Conservation (phyloP, 805 yeast species). For the Nadsonia fulvescens region DNA sequence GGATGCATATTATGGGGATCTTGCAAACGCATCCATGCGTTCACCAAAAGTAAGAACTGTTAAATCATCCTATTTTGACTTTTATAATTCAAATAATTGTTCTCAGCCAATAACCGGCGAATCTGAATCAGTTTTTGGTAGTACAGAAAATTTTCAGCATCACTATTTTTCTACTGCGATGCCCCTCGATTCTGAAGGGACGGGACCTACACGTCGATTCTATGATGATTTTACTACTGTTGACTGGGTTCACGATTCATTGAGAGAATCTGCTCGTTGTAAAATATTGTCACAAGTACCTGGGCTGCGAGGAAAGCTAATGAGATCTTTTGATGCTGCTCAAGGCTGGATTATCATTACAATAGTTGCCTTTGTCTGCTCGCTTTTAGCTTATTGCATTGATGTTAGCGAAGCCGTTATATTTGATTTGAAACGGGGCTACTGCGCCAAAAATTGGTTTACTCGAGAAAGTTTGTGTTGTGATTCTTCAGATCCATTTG, state of each 20-base stretch:
- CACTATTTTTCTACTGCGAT: too few species aligned
- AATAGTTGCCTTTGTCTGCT: constrained; percentile 26
- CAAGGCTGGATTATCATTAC: constrained; percentile 35
- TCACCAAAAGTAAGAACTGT: too few species aligned
- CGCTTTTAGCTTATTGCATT: constrained; percentile 31
- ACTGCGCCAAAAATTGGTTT: constrained; percentile 29
- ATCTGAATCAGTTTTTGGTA: too few species aligned
- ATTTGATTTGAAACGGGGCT: constrained; percentile 35
- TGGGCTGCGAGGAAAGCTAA: constrained; percentile 18
- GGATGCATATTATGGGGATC: too few species aligned
- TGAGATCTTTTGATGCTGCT: constrained; percentile 20
- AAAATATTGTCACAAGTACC: constrained; percentile 21
- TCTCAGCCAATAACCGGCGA: too few species aligned
- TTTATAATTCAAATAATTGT: too few species aligned
- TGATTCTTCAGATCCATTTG: constrained; percentile 6
- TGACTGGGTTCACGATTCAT: constrained; percentile 37
- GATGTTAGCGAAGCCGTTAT: constrained; percentile 29
- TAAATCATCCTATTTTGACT: too few species aligned
- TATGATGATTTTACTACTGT: constrained; percentile 46
- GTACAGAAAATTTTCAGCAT: too few species aligned
- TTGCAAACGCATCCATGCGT: too few species aligned
- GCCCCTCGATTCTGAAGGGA: constrained; percentile 2
- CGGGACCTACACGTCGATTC: constrained; percentile 18
- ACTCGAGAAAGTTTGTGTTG: constrained; percentile 28
- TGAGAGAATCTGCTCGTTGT: constrained; percentile 25